A percentile compares a stretch with the other conserved stretches of the same genome.
phyloP scores from a whole-genome alignment of 495 filamentous ascomycete species.

The Amphirosellinia nigrospora region DNA sequence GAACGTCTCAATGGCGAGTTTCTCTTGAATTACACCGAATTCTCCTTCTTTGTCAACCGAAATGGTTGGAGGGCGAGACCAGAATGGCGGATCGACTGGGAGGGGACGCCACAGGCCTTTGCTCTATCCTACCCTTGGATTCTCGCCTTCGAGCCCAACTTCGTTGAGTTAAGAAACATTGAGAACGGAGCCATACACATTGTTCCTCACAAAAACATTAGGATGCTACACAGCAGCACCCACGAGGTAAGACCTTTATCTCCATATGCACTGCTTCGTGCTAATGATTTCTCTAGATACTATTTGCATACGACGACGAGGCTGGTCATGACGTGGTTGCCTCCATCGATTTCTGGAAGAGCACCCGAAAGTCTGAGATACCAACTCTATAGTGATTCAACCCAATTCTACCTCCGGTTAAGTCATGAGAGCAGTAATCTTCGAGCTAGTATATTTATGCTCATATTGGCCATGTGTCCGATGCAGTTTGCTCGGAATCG shows the following conservation, averaged over 20 bases:
- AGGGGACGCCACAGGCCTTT: constrained; percentile 88
- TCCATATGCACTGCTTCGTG: constrained; percentile 66
- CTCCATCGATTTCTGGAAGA: constrained; percentile 95
- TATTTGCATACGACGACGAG: constrained; percentile 96
- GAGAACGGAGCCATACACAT: constrained; percentile 94
- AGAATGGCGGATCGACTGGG: constrained; percentile 98
- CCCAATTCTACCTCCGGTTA: neutral
- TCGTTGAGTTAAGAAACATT: constrained; percentile 94
- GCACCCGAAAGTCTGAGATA: constrained; percentile 52
- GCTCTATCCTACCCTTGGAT: constrained; percentile 95
- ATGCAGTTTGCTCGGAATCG: constrained; percentile 19
- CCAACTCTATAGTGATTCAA: constrained; percentile 20
- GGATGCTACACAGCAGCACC: constrained; percentile 95
- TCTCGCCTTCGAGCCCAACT: constrained; percentile 97
- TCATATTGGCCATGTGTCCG: constrained; percentile 10
- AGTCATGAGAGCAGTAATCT: neutral
- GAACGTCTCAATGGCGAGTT: constrained; percentile 96
- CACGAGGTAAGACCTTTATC: constrained; percentile 76
- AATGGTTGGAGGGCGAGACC: constrained; percentile 96
- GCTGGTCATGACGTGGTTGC: constrained; percentile 91
- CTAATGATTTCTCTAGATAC: constrained; percentile 16
- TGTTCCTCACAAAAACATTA: constrained; percentile 90
- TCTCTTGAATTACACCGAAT: constrained; percentile 96
- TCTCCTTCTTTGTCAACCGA: constrained; percentile 98
- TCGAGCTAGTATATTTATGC: constrained; percentile 18